Conservation (phyloP, 495 filamentous ascomycete species). For the Xylaria sp. region DNA sequence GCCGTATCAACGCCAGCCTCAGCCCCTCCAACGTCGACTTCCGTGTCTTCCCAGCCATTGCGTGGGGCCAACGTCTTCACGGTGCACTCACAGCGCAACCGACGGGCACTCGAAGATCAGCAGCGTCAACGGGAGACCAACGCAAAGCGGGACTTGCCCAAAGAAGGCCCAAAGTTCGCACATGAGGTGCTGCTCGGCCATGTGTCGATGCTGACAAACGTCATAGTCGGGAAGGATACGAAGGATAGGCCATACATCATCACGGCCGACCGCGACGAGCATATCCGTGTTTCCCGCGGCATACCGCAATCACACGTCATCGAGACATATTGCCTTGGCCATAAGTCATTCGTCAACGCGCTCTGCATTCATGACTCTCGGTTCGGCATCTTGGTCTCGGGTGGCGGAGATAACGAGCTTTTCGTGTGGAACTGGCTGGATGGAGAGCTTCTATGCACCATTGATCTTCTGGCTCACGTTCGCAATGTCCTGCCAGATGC, state of each 20-base stretch:
- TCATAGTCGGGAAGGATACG: constrained; percentile 57
- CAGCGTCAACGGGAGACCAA: constrained; percentile 69
- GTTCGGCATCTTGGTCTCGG: constrained; percentile 74
- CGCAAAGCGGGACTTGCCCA: constrained; percentile 49
- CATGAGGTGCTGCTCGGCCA: constrained; percentile 84
- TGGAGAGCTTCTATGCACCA: constrained; percentile 59
- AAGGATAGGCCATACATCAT: constrained; percentile 71
- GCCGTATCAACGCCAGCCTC: constrained; percentile 22
- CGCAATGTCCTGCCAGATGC: constrained; percentile 37
- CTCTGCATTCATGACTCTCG: constrained; percentile 67
- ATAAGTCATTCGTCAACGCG: constrained; percentile 79
- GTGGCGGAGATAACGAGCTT: constrained; percentile 81
- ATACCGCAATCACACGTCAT: constrained; percentile 86
- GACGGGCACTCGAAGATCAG: constrained; percentile 76
- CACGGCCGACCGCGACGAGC: constrained; percentile 93
- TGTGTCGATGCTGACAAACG: constrained; percentile 88
- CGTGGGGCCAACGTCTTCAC: constrained; percentile 71
- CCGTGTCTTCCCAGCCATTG: constrained; percentile 12
- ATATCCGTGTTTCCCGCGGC: constrained; percentile 89
- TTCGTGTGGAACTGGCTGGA: constrained; percentile 82
- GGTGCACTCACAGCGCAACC: constrained; percentile 85
- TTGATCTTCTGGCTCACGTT: constrained; percentile 56
- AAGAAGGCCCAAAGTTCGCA: constrained; percentile 64
- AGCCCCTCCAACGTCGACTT: constrained; percentile 15
- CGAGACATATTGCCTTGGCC: constrained; percentile 86